phyloP scores from a whole-genome alignment of 2,329 filamentous ascomycete genomes.

The Blastomyces percursus region DNA sequence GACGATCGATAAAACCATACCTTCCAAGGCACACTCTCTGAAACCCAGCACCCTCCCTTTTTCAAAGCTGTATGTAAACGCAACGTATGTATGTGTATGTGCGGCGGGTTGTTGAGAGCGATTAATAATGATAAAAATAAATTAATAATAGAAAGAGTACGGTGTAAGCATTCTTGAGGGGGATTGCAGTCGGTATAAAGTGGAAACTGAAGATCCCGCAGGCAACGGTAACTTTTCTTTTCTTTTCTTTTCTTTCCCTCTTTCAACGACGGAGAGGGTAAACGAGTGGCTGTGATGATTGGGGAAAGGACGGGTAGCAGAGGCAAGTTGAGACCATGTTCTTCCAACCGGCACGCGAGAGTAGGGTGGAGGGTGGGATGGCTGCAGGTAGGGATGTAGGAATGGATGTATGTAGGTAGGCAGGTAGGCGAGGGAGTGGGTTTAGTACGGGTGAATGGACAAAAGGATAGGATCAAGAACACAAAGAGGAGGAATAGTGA shows the following conservation, averaged over 20 bases:
- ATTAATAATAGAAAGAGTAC: constrained; percentile 1
- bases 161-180: constrained; percentile 1
- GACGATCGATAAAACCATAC: not conserved
- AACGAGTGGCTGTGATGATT: not conserved
- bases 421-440: not conserved
- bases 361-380: not conserved
- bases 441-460: not conserved
- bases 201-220: not conserved
- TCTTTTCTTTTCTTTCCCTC: too few relatives aligned
- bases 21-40: not conserved
- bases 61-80: not conserved
- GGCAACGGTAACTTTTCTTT: not conserved
- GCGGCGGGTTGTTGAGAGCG: not conserved
- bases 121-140: constrained; percentile 5
- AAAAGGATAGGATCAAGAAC: not conserved
- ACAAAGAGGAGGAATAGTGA: constrained; percentile 9
- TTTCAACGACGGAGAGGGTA: not conserved
- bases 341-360: not conserved
- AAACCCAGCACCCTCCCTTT: constrained; percentile 3
- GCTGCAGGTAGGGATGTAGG: not conserved
- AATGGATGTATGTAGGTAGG: too few relatives aligned
- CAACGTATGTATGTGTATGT: not conserved
- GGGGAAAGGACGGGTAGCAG: not conserved
- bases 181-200: not conserved
- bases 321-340: not conserved